A percentile compares a stretch with the other conserved stretches of the same genome.
Conservation (phyloP, 2,329 filamentous ascomycete species). For the Lasiodiplodia sp. region DNA sequence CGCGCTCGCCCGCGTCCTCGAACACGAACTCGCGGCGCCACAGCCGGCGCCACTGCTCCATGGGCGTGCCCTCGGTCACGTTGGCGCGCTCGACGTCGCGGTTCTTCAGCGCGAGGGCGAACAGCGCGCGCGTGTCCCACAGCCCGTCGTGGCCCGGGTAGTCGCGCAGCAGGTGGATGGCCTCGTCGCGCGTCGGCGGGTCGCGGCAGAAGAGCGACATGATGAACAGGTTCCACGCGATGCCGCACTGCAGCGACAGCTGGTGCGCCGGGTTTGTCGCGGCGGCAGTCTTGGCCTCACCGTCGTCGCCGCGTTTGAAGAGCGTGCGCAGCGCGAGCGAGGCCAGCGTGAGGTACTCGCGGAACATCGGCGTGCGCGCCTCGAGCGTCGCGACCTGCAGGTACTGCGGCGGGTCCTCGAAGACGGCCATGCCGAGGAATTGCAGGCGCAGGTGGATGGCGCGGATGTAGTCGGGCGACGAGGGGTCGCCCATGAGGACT, state of each 20-base stretch:
- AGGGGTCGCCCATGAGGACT: not conserved
- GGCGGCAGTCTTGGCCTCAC: not conserved
- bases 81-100: not conserved
- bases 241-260: not conserved
- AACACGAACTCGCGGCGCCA: slow-evolving; percentile 5
- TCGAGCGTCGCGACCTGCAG: not conserved
- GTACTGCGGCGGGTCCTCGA: not conserved
- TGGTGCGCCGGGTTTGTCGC: not conserved
- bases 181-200: slow-evolving; percentile 1
- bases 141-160: slow-evolving; percentile 10
- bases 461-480: not conserved
- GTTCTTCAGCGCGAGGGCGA: not conserved
- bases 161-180: not conserved
- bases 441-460: slow-evolving; percentile 14
- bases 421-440: not conserved
- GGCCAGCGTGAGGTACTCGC: not conserved
- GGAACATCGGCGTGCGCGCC: slow-evolving; percentile 7
- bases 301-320: not conserved
- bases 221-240: not conserved
- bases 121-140: slow-evolving; percentile 5
- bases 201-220: slow-evolving; percentile 1
- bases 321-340: not conserved
- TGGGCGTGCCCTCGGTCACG: not conserved
- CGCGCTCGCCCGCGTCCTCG: not conserved
- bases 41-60: not conserved